A percentile compares a stretch with the other conserved stretches of the same genome.
Conservation (phyloP, 1,139 yeast species). For the Geotrichum macrosporum region DNA sequence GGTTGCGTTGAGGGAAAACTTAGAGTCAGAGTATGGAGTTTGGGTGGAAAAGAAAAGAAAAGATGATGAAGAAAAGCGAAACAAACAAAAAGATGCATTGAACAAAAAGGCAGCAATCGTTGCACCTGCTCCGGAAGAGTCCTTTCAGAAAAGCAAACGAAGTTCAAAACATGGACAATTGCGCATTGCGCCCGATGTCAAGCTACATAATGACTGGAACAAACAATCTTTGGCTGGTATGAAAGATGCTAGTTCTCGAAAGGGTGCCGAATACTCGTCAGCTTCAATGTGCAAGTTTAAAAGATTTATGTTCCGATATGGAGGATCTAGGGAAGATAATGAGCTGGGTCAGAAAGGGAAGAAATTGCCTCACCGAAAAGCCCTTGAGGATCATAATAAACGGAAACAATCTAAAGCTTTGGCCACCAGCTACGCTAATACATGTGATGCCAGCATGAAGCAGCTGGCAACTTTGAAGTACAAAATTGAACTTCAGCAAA, state of each 20-base stretch:
- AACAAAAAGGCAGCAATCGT: neutral
- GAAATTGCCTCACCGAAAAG: neutral
- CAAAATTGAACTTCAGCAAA: slow-evolving; percentile 16
- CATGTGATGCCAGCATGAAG: slow-evolving; percentile 1
- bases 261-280: neutral
- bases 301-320: neutral
- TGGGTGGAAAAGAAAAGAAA: slow-evolving; percentile 10
- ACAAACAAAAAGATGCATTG: neutral
- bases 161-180: neutral
- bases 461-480: slow-evolving; percentile 8
- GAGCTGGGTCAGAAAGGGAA: no score
- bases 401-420: neutral
- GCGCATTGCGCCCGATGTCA: neutral
- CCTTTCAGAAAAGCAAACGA: neutral
- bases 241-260: neutral
- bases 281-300: slow-evolving; percentile 5
- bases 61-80: slow-evolving; percentile 1
- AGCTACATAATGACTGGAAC: neutral
- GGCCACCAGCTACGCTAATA: neutral
- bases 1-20: neutral
- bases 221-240: neutral
- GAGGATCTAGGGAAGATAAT: neutral
- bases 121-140: neutral
- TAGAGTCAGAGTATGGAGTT: slow-evolving; percentile 9
- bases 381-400: neutral